Conservation (phyloP, 2,329 filamentous ascomycete species). For the Cladosporium halotolerans region DNA sequence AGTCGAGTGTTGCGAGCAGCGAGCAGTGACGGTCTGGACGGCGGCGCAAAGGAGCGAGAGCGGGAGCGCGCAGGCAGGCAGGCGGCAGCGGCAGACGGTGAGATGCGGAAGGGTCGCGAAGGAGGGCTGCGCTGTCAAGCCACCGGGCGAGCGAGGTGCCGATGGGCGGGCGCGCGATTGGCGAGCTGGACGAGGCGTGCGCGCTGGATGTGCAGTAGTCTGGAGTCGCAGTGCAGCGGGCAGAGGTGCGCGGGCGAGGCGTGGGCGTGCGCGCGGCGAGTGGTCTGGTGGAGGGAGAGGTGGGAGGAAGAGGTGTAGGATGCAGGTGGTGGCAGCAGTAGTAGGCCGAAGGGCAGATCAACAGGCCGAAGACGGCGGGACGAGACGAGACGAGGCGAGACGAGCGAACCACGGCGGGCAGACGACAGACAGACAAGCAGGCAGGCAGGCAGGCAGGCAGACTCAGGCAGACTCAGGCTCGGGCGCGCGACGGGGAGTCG, state of each 20-base stretch:
- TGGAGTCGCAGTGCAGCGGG: too few relatives aligned
- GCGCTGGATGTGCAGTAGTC: not conserved
- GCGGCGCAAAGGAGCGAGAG: not conserved
- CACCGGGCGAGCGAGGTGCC: slow-evolving; percentile 7
- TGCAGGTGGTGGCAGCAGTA: too few relatives aligned
- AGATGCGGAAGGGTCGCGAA: slow-evolving; percentile 5
- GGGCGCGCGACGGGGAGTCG: too few relatives aligned
- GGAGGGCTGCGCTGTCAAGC: slow-evolving; percentile 11
- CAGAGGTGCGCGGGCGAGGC: not conserved
- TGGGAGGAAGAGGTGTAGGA: not conserved
- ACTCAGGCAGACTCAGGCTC: too few relatives aligned
- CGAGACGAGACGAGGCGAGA: too few relatives aligned
- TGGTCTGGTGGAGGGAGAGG: not conserved
- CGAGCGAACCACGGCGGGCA: too few relatives aligned
- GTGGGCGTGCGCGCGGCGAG: not conserved
- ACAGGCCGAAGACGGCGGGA: too few relatives aligned
- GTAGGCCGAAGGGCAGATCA: too few relatives aligned
- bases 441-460: too few relatives aligned
- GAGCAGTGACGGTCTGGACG: not conserved
- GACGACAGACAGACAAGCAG: too few relatives aligned
- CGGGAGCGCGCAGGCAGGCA: not conserved
- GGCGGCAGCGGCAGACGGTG: slow-evolving; percentile 8
- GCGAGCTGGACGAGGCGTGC: not conserved
- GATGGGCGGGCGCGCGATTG: slow-evolving; percentile 1
- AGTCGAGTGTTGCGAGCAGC: not conserved